These are phyloP conservation scores for Moesziomyces antarcticus DNA, from an alignment of 1,284 basidiomycete species.

Conservation along the genomic window DNA sequence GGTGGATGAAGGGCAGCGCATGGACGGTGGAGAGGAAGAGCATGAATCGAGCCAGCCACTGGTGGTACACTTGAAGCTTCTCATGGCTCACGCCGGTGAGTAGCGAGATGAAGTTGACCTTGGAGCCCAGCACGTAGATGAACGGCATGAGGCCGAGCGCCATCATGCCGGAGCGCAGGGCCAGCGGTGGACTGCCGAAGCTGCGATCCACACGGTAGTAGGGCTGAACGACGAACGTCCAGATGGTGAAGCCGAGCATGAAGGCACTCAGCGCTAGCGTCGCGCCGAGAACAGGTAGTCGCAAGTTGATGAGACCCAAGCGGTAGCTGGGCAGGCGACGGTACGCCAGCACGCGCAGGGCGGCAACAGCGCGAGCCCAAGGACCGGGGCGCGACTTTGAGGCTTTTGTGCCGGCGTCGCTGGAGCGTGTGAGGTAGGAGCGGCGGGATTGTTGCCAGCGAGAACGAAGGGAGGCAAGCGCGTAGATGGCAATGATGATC, in stretches of 20 bases:
- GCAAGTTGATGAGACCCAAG: conserved; percentile 31
- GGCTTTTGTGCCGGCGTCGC: background rate
- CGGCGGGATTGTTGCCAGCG: conserved; percentile 18
- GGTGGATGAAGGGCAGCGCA: conserved; percentile 57
- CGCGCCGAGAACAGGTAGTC: conserved; percentile 42
- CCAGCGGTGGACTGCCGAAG: conserved; percentile 57
- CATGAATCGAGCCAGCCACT: conserved; percentile 57
- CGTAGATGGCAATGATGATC: conserved; percentile 28
- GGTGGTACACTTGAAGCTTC: conserved; percentile 62
- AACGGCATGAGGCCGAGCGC: conserved; percentile 61
- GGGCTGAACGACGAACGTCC: conserved; percentile 50
- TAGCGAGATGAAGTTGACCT: conserved; percentile 61
- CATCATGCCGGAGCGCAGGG: conserved; percentile 58
- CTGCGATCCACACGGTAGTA: conserved; percentile 49
- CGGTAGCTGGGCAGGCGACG: conserved; percentile 25
- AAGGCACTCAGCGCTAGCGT: conserved; percentile 35
- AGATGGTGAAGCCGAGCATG: conserved; percentile 48
- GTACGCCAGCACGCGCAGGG: conserved; percentile 29
- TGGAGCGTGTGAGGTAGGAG: background rate
- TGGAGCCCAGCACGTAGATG: conserved; percentile 51
- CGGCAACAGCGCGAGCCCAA: conserved; percentile 14
- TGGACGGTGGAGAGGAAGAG: conserved; percentile 61
- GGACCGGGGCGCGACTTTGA: background rate
- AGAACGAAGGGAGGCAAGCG: conserved; percentile 9
- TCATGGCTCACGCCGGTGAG: conserved; percentile 60